Evolutionary conservation across 306 rosid species (phyloP), one percentile per base, ranked within the genome.

Genomic region (Acacia melanoxylon): DNA sequence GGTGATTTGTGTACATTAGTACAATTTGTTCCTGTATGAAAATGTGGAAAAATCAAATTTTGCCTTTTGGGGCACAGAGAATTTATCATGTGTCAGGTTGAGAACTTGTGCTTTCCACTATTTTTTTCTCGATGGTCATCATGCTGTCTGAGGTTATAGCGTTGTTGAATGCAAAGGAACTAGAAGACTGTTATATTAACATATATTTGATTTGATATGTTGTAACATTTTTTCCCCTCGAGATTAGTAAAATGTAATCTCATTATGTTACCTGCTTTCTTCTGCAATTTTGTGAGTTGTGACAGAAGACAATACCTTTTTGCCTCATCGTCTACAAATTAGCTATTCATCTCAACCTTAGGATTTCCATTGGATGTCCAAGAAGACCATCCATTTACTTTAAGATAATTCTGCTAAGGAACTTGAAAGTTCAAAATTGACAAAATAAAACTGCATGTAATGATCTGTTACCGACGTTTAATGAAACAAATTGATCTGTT

Each of bases 1-100:
- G 58, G 73, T 52, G 41, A 59, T 67, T 87, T 80, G 70, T 93
- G 96, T 91, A 87, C 86, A 83, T 85, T 87, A 86, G 81, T 81
- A 58, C 88, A 82, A 75, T 68, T 68, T 59, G 68, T 85, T 63
- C 85, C 74, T 78, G 83, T 78, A 69, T 59, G 87, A 76, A 85
- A 83, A 80, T 83, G 83, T 85, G 84, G 72, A 84, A 82, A 85
- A 51, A 51, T 51, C 75, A 81, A 86, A 78, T 89, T 93, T 91
- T 86, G 88, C 86, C 83, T 82, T 84, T 40, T 46, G 66, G 73
- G 79, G 83, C 79, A 84, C 80, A 82, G 68, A 56, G 27, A 83
- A 86, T 56, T 82, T 75, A 19, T 51, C 79, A 10, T 61, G 77
- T 82, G 78, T 81, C 78, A 44, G 46, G 41, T 68, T 63, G 78